phyloP scores from a whole-genome alignment of 257 asterid genomes.

The Solanum clarkiae region DNA sequence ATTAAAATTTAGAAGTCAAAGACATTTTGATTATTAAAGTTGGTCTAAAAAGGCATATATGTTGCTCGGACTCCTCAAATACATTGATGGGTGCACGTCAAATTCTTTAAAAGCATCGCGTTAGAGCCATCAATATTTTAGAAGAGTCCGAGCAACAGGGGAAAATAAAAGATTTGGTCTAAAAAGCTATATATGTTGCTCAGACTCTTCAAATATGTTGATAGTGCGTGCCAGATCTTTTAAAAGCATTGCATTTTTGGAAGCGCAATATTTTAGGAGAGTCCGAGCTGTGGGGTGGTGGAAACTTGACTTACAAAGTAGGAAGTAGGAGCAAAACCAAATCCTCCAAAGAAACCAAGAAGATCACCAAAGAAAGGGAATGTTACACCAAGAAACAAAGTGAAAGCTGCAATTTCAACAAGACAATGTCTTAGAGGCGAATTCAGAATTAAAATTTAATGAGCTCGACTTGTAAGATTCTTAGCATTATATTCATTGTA shows the following conservation, averaged over 20 bases:
- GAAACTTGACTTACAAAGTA: slow-evolving; percentile 52
- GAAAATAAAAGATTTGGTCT: background rate
- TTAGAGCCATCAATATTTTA: background rate
- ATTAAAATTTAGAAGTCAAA: background rate
- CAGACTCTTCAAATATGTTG: background rate
- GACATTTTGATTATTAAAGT: background rate
- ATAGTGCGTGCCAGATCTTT: rapidly evolving
- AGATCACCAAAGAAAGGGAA: slow-evolving; percentile 96
- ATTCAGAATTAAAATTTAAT: background rate
- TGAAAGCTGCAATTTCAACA: slow-evolving; percentile 42
- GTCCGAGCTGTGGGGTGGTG: too few relatives aligned
- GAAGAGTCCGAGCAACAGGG: background rate
- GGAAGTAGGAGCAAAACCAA: slow-evolving; percentile 91
- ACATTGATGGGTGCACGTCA: rapidly evolving
- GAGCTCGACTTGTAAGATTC: background rate
- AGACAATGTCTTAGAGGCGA: background rate
- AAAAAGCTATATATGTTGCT: background rate
- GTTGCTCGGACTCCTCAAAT: background rate
- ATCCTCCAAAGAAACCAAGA: slow-evolving; percentile 94
- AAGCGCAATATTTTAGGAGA: background rate
- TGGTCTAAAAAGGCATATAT: background rate
- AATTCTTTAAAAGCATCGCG: rapidly evolving
- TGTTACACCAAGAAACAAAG: slow-evolving; percentile 69
- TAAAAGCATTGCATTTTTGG: background rate
- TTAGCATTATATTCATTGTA: background rate